Percentiles rank a stretch among this genome's conserved stretches.
These are phyloP conservation scores for Oemleria cerasiformis DNA, from an alignment of 306 rosid species.

Conservation along the genomic window DNA sequence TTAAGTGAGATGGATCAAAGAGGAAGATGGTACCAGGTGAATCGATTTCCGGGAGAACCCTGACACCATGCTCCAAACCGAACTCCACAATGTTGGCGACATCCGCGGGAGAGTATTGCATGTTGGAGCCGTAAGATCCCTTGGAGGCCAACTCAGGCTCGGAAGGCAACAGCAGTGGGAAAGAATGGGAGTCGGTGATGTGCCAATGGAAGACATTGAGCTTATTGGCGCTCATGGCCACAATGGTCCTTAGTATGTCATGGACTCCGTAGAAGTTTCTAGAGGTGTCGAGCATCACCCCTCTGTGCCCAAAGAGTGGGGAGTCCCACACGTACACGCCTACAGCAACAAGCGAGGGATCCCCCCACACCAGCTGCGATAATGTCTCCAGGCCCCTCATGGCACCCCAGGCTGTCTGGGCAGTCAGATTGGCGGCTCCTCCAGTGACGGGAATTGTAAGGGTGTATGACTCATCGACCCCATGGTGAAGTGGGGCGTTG, in stretches of 20 bases:
- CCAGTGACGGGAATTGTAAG: slow-evolving; percentile 38
- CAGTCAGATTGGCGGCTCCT: slow-evolving; percentile 33
- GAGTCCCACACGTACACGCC: slow-evolving; percentile 46
- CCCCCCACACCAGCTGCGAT: slow-evolving; percentile 73
- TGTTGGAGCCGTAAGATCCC: slow-evolving; percentile 64
- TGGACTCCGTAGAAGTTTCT: slow-evolving; percentile 63
- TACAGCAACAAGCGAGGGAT: slow-evolving; percentile 47
- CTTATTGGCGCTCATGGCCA: slow-evolving; percentile 75
- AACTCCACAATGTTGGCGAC: slow-evolving; percentile 51
- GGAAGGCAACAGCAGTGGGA: slow-evolving; percentile 63
- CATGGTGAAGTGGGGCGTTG: slow-evolving; percentile 45
- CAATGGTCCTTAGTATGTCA: slow-evolving; percentile 58
- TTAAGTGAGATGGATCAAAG: slow-evolving; percentile 6
- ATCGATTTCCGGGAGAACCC: slow-evolving; percentile 85
- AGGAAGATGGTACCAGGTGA: slow-evolving; percentile 49
- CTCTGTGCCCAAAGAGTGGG: slow-evolving; percentile 58
- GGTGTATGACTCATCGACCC: slow-evolving; percentile 66
- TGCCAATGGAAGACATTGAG: slow-evolving; percentile 92
- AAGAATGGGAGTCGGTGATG: slow-evolving; percentile 79
- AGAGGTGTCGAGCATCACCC: slow-evolving; percentile 69
- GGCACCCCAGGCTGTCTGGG: slow-evolving; percentile 68
- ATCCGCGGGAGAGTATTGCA: slow-evolving; percentile 63
- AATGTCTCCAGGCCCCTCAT: slow-evolving; percentile 81
- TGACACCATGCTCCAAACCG: slow-evolving; percentile 77
- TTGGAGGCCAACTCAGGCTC: slow-evolving; percentile 69